phyloP scores from a whole-genome alignment of 2,329 filamentous ascomycete species.

The Diaporthe citrichinensis region DNA sequence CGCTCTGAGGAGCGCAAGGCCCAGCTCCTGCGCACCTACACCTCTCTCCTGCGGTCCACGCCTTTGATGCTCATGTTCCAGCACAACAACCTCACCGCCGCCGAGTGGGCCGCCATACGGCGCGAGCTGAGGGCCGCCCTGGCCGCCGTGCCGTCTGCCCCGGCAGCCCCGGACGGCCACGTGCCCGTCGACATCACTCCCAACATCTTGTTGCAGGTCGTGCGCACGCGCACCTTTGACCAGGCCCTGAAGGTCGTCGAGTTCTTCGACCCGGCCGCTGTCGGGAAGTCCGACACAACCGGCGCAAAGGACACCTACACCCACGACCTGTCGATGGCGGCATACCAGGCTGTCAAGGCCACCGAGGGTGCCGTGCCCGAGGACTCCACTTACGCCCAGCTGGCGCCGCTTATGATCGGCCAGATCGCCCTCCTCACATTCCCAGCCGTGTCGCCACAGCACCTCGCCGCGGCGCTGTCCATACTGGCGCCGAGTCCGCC shows the following conservation, averaged over 20 bases:
- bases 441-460: conserved; percentile 84
- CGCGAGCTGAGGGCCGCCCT: conserved; percentile 73
- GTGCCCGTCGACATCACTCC: conserved; percentile 64
- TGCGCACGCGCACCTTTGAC: conserved; percentile 91
- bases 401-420: conserved; percentile 84
- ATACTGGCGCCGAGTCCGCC: conserved; percentile 81
- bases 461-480: conserved; percentile 85
- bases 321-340: conserved; percentile 69
- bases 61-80: conserved; percentile 89
- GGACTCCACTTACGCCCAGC: conserved; percentile 65
- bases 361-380: conserved; percentile 49
- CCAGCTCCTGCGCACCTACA: conserved; percentile 88
- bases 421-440: conserved; percentile 86
- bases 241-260: conserved; percentile 89
- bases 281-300: conserved; percentile 49
- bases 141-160: conserved; percentile 55
- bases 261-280: conserved; percentile 74
- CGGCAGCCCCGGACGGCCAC: conserved; percentile 49
- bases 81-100: conserved; percentile 77
- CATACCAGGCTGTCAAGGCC: conserved; percentile 63
- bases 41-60: conserved; percentile 87
- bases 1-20: conserved; percentile 90
- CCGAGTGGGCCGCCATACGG: conserved; percentile 81
- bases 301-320: conserved; percentile 54
- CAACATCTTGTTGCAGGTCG: conserved; percentile 81